These are phyloP conservation scores for Dioszegia crocea DNA, from an alignment of 768 basidiomycete species.

Conservation along the genomic window DNA sequence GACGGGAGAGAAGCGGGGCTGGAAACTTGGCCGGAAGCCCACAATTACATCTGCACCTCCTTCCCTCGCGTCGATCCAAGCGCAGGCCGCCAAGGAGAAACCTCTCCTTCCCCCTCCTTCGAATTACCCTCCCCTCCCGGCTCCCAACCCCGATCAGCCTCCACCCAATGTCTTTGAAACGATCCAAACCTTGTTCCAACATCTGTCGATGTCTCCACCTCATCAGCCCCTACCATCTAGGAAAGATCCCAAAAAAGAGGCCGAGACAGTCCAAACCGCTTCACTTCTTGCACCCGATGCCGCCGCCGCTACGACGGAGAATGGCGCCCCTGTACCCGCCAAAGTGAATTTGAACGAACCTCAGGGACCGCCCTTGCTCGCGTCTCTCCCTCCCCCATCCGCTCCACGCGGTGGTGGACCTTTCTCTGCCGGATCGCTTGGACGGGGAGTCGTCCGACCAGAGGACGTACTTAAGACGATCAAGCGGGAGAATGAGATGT, in stretches of 20 bases:
- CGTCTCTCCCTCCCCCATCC: slow-evolving; percentile 41
- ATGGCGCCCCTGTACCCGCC: slow-evolving; percentile 5
- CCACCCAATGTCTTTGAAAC: slow-evolving; percentile 76
- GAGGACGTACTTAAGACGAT: slow-evolving; percentile 89
- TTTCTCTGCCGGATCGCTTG: slow-evolving; percentile 45
- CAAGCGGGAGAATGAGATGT: slow-evolving; percentile 85
- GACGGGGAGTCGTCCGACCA: slow-evolving; percentile 74
- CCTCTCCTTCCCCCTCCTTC: neutral
- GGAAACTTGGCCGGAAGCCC: slow-evolving; percentile 29
- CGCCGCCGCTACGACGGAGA: neutral
- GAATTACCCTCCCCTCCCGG: slow-evolving; percentile 15
- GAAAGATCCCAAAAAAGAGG: slow-evolving; percentile 27
- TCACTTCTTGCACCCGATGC: slow-evolving; percentile 22
- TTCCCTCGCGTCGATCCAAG: neutral
- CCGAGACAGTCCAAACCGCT: slow-evolving; percentile 30
- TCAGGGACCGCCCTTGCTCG: slow-evolving; percentile 40
- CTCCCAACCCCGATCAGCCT: slow-evolving; percentile 34
- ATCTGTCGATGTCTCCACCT: slow-evolving; percentile 58
- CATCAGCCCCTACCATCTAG: slow-evolving; percentile 59
- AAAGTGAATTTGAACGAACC: slow-evolving; percentile 11
- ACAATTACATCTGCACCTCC: slow-evolving; percentile 19
- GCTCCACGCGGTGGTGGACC: slow-evolving; percentile 47
- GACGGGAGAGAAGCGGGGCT: slow-evolving; percentile 25
- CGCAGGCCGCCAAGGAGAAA: neutral
- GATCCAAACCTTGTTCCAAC: slow-evolving; percentile 76